These are phyloP conservation scores for Coemansia sp. DNA, from an alignment of 192 early-diverging fungal species.

Conservation along the genomic window DNA sequence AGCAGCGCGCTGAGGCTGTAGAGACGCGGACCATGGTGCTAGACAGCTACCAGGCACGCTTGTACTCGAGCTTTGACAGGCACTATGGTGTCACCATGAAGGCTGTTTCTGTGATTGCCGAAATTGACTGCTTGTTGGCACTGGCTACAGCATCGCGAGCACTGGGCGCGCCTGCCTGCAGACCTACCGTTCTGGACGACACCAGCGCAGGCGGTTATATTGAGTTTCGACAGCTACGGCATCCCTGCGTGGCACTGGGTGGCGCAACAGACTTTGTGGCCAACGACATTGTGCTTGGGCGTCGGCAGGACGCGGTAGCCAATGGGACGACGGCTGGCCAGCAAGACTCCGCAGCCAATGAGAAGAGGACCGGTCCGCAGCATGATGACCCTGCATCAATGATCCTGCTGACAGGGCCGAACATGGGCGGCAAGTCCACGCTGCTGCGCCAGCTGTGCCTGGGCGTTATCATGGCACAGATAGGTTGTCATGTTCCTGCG, in stretches of 20 bases:
- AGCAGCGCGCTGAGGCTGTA: conserved; percentile 71
- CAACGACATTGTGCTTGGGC: conserved; percentile 85
- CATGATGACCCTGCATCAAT: conserved; percentile 54
- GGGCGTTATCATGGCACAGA: conserved; percentile 92
- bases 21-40: conserved; percentile 77
- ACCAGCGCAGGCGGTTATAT: conserved; percentile 59
- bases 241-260: conserved; percentile 75
- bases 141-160: conserved; percentile 64
- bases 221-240: conserved; percentile 86
- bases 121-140: conserved; percentile 83
- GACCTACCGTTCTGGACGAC: conserved; percentile 76
- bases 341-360: too few species aligned
- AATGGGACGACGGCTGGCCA: too few species aligned
- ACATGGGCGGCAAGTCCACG: conserved; percentile 99
- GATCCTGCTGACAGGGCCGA: conserved; percentile 96
- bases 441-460: conserved; percentile 92
- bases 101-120: conserved; percentile 71
- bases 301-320: conserved; percentile 11
- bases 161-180: conserved; percentile 77
- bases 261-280: conserved; percentile 79
- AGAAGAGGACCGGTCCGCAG: too few species aligned
- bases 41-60: conserved; percentile 65
- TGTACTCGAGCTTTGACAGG: conserved; percentile 85
- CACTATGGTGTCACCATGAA: conserved; percentile 68
- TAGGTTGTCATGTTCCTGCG: conserved; percentile 95